Evolutionary conservation across 2,329 filamentous ascomycete genomes (phyloP).

Genomic region (Pseudocercospora eumusae): DNA sequence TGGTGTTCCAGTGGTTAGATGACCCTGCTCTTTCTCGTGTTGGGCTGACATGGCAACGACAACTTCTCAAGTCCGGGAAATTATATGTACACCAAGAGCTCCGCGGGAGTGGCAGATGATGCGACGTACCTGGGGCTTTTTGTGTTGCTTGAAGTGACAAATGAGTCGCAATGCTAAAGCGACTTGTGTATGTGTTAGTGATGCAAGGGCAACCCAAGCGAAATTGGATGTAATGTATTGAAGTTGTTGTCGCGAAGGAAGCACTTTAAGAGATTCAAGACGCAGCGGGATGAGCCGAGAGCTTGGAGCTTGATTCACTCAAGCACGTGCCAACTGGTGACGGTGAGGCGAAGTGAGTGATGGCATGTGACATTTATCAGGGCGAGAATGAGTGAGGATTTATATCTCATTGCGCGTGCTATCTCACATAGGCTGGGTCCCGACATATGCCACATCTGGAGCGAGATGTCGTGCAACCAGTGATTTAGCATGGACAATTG

Average conservation of each 20-base stretch:
- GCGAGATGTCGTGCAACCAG: not conserved
- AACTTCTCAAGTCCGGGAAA: conserved; percentile 3
- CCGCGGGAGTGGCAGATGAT: conserved; percentile 7
- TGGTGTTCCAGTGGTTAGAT: conserved; percentile 4
- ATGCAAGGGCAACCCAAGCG: not conserved
- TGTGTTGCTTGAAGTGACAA: conserved; percentile 3
- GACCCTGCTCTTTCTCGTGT: conserved; percentile 9
- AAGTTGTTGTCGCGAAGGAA: conserved; percentile 1
- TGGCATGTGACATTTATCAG: not conserved
- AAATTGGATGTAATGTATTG: conserved; percentile 5
- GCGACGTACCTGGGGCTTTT: conserved; percentile 6
- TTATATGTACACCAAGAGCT: conserved; percentile 7
- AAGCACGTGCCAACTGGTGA: not conserved
- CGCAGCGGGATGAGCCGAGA: not conserved
- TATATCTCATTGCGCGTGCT: not conserved
- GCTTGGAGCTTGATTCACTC: not conserved
- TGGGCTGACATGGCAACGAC: not conserved
- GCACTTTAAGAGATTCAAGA: not conserved
- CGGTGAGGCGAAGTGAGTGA: not conserved
- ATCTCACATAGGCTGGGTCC: not conserved
- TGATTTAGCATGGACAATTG: not conserved
- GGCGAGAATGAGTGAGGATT: not conserved
- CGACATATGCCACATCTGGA: not conserved
- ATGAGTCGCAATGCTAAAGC: not conserved
- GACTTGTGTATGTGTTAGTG: conserved; percentile 6